phyloP scores from a whole-genome alignment of 768 basidiomycete species.

The Leccinum barrowsii region DNA sequence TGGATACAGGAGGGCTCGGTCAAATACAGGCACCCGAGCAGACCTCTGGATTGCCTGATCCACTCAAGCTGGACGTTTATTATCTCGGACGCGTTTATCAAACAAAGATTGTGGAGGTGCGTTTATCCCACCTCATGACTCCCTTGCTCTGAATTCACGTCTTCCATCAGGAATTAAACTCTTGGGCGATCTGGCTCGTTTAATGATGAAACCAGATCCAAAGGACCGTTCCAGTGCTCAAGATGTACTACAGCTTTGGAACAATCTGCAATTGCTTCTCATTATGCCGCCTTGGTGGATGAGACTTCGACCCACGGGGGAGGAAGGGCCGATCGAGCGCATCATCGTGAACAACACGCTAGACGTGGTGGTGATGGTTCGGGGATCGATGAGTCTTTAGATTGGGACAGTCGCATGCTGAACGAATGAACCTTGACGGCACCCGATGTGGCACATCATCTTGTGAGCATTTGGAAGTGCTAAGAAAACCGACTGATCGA shows the following conservation, averaged over 20 bases:
- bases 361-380: slow-evolving; percentile 11
- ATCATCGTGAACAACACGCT: slow-evolving; percentile 11
- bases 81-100: slow-evolving; percentile 25
- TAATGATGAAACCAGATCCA: slow-evolving; percentile 11
- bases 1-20: background rate
- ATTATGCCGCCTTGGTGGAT: slow-evolving; percentile 6
- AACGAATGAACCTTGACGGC: too few species aligned
- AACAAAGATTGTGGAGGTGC: slow-evolving; percentile 13
- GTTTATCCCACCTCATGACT: background rate
- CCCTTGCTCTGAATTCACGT: background rate
- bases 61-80: slow-evolving; percentile 30
- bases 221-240: background rate
- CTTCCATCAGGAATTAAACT: slow-evolving; percentile 3
- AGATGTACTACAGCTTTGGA: slow-evolving; percentile 5
- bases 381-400: slow-evolving; percentile 6
- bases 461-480: background rate
- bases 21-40: slow-evolving; percentile 25
- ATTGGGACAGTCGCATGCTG: too few species aligned
- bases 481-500: background rate
- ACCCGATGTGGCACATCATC: background rate
- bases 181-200: background rate
- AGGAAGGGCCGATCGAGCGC: slow-evolving; percentile 12
- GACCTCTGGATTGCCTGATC: slow-evolving; percentile 17
- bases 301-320: slow-evolving; percentile 1
- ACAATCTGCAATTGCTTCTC: background rate